Evolutionary conservation across 2,329 filamentous ascomycete genomes (phyloP).

Genomic region (Xenosphaeropsis pyriputrescens): DNA sequence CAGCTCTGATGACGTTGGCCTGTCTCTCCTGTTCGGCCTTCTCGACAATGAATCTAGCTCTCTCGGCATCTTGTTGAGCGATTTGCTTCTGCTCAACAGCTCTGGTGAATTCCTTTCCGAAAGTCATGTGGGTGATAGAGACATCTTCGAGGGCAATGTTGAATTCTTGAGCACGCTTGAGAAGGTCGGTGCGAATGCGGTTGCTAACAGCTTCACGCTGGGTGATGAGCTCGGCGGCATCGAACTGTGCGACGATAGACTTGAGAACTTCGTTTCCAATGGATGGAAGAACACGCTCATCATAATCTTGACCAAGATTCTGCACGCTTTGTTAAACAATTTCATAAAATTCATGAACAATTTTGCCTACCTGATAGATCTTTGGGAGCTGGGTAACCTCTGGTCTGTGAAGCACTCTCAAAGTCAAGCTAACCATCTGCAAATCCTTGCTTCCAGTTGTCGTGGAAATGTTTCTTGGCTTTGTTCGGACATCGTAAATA

Average conservation of each 20-base stretch:
- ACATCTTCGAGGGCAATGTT: conserved; percentile 98
- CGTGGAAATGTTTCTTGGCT: conserved; percentile 92
- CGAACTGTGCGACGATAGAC: conserved; percentile 96
- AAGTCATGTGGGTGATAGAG: conserved; percentile 99
- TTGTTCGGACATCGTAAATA: conserved; percentile 93
- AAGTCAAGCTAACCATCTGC: conserved; percentile 98
- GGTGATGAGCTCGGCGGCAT: conserved; percentile 95
- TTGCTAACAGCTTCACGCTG: conserved; percentile 95
- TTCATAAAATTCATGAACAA: background rate
- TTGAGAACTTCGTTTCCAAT: conserved; percentile 99
- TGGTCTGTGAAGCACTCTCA: conserved; percentile 87
- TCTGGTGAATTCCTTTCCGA: conserved; percentile 96
- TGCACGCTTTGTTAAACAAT: conserved; percentile 20
- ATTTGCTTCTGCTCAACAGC: conserved; percentile 99
- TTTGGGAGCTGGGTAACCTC: conserved; percentile 86
- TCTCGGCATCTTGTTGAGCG: conserved; percentile 95
- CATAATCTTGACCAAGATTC: conserved; percentile 96
- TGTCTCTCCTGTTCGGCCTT: conserved; percentile 97
- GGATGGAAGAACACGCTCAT: conserved; percentile 93
- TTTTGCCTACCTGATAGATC: conserved; percentile 77
- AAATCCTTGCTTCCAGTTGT: conserved; percentile 97
- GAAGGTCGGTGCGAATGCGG: conserved; percentile 82
- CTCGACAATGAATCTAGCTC: conserved; percentile 95
- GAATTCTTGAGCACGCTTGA: conserved; percentile 89
- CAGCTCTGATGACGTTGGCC: conserved; percentile 93